Percentiles rank a stretch among this genome's conserved stretches.
Evolutionary conservation across 2,329 filamentous ascomycete species (phyloP).

Genomic region (Colletotrichum scovillei): DNA sequence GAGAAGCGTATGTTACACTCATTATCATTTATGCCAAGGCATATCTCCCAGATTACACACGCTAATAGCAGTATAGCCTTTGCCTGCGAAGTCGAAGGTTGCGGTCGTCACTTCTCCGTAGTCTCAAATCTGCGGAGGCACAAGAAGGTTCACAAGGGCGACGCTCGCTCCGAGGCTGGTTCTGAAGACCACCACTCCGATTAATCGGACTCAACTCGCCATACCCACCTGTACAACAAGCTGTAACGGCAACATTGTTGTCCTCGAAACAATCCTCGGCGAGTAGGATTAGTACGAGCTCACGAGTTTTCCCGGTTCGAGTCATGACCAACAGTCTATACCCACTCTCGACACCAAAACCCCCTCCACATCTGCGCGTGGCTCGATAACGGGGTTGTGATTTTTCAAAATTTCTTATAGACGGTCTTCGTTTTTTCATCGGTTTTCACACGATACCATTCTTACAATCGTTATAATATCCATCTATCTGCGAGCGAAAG

Average conservation of each 20-base stretch:
- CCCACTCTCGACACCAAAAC: conserved; percentile 19
- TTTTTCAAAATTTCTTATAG: conserved; percentile 2
- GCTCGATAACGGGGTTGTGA: conserved; percentile 7
- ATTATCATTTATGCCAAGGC: background rate
- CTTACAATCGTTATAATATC: conserved; percentile 37
- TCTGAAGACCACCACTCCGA: conserved; percentile 74
- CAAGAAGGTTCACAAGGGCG: conserved; percentile 93
- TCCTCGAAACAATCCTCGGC: conserved; percentile 5
- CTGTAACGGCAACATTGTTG: background rate
- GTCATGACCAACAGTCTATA: conserved; percentile 32
- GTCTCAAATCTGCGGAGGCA: conserved; percentile 95
- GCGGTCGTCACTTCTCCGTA: conserved; percentile 95
- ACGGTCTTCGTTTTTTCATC: conserved; percentile 16
- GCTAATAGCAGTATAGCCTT: conserved; percentile 71
- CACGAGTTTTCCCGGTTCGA: conserved; percentile 34
- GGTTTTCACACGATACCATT: conserved; percentile 31
- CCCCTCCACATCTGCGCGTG: conserved; percentile 4
- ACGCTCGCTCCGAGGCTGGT: conserved; percentile 71
- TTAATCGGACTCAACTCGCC: conserved; percentile 43
- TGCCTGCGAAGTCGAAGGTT: conserved; percentile 92
- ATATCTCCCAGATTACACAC: background rate
- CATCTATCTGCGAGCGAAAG: conserved; percentile 35
- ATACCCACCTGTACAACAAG: background rate
- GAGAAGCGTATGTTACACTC: conserved; percentile 85
- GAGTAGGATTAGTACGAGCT: conserved; percentile 31